These are phyloP conservation scores for Calamus simplicifolius DNA, from an alignment of 176 grass and related monocot species.

Conservation along the genomic window DNA sequence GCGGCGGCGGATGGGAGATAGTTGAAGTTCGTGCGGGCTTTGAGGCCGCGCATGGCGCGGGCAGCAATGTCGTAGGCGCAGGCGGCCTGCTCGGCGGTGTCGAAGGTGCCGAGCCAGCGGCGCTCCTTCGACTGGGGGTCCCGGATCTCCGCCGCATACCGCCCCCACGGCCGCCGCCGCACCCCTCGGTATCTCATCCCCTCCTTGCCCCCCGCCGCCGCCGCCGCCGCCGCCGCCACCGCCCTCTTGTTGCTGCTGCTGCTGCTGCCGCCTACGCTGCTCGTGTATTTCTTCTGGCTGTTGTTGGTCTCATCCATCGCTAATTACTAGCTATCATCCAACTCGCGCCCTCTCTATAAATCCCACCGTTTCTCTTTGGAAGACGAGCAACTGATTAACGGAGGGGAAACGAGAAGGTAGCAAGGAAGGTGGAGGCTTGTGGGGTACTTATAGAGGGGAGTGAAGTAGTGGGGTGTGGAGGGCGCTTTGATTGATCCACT, in stretches of 20 bases:
- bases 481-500: constrained; percentile 21
- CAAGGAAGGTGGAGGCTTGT: background rate
- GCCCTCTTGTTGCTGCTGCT: constrained; percentile 12
- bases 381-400: too few relatives aligned
- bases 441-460: constrained; percentile 17
- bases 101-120: constrained; percentile 92
- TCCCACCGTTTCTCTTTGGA: too few relatives aligned
- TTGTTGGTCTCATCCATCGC: constrained; percentile 23
- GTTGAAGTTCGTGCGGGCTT: constrained; percentile 96
- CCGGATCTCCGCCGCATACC: constrained; percentile 91
- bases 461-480: too few relatives aligned
- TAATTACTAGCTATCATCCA: too few relatives aligned
- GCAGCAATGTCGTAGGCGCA: constrained; percentile 93
- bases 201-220: background rate
- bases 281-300: constrained; percentile 6
- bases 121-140: constrained; percentile 85
- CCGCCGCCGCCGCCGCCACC: background rate
- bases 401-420: background rate
- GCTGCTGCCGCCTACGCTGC: constrained; percentile 23
- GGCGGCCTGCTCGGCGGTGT: constrained; percentile 95
- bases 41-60: constrained; percentile 80
- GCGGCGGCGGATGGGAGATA: background rate
- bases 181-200: constrained; percentile 71
- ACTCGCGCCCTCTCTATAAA: too few relatives aligned
- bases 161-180: constrained; percentile 81